A percentile compares a stretch with the other conserved stretches of the same genome.
phyloP scores from a whole-genome alignment of 2,329 filamentous ascomycete species.

The Tolypocladium nubicola region DNA sequence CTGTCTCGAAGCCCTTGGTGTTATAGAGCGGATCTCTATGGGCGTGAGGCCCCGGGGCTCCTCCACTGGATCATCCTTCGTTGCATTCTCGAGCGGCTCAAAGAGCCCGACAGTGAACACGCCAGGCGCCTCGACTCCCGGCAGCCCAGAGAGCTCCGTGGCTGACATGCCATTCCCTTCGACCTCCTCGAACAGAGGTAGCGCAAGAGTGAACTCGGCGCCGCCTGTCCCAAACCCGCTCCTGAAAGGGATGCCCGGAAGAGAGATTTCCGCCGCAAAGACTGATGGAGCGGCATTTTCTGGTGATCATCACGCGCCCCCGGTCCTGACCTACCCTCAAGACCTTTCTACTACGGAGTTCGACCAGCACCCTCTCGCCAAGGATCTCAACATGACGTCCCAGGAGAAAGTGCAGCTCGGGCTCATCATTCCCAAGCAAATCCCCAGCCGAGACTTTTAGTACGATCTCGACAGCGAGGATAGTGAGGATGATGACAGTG shows the following conservation, averaged over 20 bases:
- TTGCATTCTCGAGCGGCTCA: conserved; percentile 5
- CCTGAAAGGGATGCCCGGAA: conserved; percentile 25
- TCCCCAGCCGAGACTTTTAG: conserved; percentile 23
- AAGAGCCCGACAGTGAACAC: background rate
- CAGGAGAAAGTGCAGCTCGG: conserved; percentile 19
- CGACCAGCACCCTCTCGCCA: conserved; percentile 24
- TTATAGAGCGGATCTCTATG: conserved; percentile 5
- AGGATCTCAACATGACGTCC: conserved; percentile 15
- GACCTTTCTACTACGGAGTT: conserved; percentile 23
- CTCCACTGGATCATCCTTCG: conserved; percentile 4
- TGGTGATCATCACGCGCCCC: conserved; percentile 16
- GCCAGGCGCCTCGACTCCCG: background rate
- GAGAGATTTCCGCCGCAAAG: conserved; percentile 25
- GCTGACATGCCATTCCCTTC: conserved; percentile 1
- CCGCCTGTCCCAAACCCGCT: conserved; percentile 29
- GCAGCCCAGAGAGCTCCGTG: background rate
- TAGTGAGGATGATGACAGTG: conserved; percentile 7
- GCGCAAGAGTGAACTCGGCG: conserved; percentile 1
- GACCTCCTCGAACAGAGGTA: conserved; percentile 1
- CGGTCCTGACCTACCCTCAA: conserved; percentile 21
- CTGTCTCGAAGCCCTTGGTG: conserved; percentile 14
- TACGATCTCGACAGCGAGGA: conserved; percentile 25
- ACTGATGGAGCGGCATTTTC: conserved; percentile 24
- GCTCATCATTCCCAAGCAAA: conserved; percentile 22
- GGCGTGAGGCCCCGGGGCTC: background rate